Evolutionary conservation across 495 filamentous ascomycete species (phyloP).

Genomic region (Aspergillus cavernicola): DNA sequence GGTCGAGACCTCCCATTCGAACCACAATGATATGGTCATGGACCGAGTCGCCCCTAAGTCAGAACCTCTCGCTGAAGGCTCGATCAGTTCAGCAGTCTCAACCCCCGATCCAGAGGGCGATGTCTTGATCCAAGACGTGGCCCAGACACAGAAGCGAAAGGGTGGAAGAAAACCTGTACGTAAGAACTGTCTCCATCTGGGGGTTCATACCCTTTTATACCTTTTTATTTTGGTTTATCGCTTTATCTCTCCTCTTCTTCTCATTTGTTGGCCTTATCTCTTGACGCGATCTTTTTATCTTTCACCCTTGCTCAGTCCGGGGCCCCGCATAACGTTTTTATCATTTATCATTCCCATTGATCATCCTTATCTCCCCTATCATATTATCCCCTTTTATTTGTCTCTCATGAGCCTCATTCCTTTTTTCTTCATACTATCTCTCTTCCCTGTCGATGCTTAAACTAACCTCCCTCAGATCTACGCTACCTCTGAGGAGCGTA

Average conservation of each 20-base stretch:
- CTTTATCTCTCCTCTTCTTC: constrained; percentile 16
- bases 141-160: constrained; percentile 81
- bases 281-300: constrained; percentile 1
- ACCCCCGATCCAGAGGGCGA: constrained; percentile 59
- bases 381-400: constrained; percentile 7
- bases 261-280: constrained; percentile 13
- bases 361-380: constrained; percentile 18
- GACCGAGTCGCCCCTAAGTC: constrained; percentile 44
- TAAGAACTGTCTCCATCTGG: constrained; percentile 24
- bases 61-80: constrained; percentile 45
- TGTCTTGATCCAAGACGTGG: constrained; percentile 51
- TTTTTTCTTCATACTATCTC: constrained; percentile 27
- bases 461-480: constrained; percentile 65
- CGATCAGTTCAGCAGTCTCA: constrained; percentile 46
- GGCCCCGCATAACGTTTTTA: constrained; percentile 28
- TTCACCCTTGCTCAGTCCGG: constrained; percentile 14
- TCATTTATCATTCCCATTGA: constrained; percentile 23
- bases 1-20: constrained; percentile 39
- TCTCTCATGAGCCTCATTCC: constrained; percentile 11
- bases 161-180: constrained; percentile 95
- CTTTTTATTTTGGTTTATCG: constrained; percentile 13
- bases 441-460: constrained; percentile 15
- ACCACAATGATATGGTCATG: constrained; percentile 42
- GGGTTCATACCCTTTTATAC: constrained; percentile 1
- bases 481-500: constrained; percentile 96